phyloP scores from a whole-genome alignment of 192 early-diverging fungal genomes.

The Chytriomyces sp. region DNA sequence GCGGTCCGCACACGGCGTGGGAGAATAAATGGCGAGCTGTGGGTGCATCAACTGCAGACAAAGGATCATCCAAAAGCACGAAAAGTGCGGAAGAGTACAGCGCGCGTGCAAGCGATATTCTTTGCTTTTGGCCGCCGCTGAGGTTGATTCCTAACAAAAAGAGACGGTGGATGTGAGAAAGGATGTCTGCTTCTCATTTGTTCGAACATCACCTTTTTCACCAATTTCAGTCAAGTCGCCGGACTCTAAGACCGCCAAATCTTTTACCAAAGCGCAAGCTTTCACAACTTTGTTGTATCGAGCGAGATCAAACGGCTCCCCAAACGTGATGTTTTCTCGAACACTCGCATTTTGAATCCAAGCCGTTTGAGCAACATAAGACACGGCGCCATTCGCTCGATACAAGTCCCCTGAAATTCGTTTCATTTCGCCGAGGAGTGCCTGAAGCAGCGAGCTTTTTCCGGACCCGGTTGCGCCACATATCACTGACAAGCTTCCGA shows the following conservation, averaged over 20 bases:
- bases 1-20: constrained; percentile 64
- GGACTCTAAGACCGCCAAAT: constrained; percentile 77
- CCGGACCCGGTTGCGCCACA: constrained; percentile 69
- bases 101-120: constrained; percentile 76
- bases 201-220: constrained; percentile 45
- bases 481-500: constrained; percentile 51
- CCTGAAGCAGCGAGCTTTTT: constrained; percentile 70
- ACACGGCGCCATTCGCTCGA: constrained; percentile 53
- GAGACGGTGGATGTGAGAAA: neutral
- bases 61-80: constrained; percentile 74
- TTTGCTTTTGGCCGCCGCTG: constrained; percentile 83
- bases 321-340: constrained; percentile 81
- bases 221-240: constrained; percentile 91
- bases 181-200: neutral
- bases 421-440: constrained; percentile 71
- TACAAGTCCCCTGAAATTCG: constrained; percentile 31
- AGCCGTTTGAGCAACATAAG: constrained; percentile 77
- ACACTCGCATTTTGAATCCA: constrained; percentile 65
- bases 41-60: constrained; percentile 89
- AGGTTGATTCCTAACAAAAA: neutral
- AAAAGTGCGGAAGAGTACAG: constrained; percentile 21
- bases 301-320: constrained; percentile 66
- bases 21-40: constrained; percentile 83
- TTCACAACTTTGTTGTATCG: constrained; percentile 78
- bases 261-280: constrained; percentile 80